Percentiles rank a stretch among this genome's conserved stretches.
Conservation (phyloP, 164 flowering plant genomes). For the Protea cynaroides region DNA sequence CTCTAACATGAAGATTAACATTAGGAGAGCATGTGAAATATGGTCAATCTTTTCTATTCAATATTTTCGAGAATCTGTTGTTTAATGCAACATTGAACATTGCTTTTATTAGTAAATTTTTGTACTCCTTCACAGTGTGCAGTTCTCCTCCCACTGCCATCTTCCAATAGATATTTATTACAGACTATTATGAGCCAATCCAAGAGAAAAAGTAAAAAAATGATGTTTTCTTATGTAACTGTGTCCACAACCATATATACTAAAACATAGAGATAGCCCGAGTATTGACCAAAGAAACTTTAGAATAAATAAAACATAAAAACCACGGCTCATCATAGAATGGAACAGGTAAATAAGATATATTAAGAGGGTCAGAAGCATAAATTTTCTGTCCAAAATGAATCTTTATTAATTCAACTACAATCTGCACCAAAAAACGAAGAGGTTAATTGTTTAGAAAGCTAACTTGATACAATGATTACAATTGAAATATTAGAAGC, state of each 20-base stretch:
- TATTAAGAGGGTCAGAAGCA: constrained; percentile 29
- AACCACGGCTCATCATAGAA: constrained; percentile 75
- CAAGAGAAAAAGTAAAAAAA: constrained; percentile 8
- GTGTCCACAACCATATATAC: neutral
- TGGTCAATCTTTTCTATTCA: constrained; percentile 81
- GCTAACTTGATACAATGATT: neutral
- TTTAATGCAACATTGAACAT: constrained; percentile 87
- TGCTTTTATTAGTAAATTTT: constrained; percentile 67
- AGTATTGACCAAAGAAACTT: constrained; percentile 86
- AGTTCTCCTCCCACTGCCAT: constrained; percentile 63
- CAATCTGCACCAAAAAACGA: constrained; percentile 41
- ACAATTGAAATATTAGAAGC: neutral
- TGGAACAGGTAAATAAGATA: constrained; percentile 62
- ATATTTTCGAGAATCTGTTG: constrained; percentile 80
- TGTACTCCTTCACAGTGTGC: constrained; percentile 83
- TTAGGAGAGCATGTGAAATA: constrained; percentile 82
- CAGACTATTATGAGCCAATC: constrained; percentile 52
- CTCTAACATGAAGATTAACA: constrained; percentile 68
- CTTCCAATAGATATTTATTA: constrained; percentile 90
- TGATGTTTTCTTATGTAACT: neutral
- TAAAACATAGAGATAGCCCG: neutral
- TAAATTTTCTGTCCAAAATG: constrained; percentile 70
- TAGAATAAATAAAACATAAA: constrained; percentile 89
- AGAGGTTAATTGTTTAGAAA: constrained; percentile 5
- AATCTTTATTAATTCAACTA: constrained; percentile 69